A percentile compares a stretch with the other conserved stretches of the same genome.
Conservation (phyloP, 257 asterid species). For the Solanum lycopersicoides region DNA sequence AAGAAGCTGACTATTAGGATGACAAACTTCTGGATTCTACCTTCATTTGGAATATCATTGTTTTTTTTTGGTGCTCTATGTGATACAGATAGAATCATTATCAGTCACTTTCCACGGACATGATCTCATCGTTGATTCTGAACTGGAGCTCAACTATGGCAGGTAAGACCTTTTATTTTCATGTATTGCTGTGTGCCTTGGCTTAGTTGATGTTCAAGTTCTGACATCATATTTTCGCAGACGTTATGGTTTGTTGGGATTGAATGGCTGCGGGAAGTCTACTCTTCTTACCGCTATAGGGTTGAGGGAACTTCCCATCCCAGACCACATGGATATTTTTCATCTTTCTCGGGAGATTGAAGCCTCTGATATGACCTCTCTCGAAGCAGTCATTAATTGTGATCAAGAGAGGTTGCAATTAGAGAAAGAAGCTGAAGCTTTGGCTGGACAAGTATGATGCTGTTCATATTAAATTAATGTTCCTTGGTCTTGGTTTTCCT, state of each 20-base stretch:
- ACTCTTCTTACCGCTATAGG: conserved; percentile 13
- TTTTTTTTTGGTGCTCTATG: background rate
- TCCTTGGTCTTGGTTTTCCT: background rate
- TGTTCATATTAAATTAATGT: background rate
- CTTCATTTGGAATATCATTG: background rate
- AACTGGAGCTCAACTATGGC: conserved; percentile 68
- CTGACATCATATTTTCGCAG: background rate
- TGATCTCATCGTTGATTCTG: conserved; percentile 66
- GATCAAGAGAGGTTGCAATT: conserved; percentile 13
- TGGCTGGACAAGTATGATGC: conserved; percentile 37
- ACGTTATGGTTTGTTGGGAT: conserved; percentile 15
- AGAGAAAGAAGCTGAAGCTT: conserved; percentile 13
- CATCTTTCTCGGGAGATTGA: conserved; percentile 15
- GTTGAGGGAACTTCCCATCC: conserved; percentile 5
- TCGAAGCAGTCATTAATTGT: conserved; percentile 7
- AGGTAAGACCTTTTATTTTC: conserved; percentile 23
- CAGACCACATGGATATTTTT: conserved; percentile 19
- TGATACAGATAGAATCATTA: conserved; percentile 58
- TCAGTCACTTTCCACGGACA: conserved; percentile 77
- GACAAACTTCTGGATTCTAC: background rate
- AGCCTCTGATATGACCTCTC: conserved; percentile 19
- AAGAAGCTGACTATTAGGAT: background rate
- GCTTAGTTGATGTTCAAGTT: background rate
- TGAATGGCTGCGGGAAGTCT: conserved; percentile 18
- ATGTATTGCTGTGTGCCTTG: background rate